Conservation (phyloP, 352 stramenopile species). For the Phytophthora syringae region DNA sequence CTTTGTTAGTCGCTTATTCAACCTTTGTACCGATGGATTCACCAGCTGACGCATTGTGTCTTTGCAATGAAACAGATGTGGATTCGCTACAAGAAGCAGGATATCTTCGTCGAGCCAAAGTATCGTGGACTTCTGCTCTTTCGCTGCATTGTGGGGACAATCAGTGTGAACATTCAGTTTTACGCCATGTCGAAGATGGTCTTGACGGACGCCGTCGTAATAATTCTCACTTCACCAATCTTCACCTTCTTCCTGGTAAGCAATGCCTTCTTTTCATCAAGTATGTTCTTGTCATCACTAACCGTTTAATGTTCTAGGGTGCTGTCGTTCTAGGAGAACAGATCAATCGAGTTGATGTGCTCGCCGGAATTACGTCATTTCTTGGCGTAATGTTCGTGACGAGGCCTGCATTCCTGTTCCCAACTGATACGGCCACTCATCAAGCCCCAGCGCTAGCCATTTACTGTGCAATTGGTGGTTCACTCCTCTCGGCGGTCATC, state of each 20-base stretch:
- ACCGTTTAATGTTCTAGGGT: slow-evolving; percentile 27
- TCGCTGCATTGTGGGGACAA: slow-evolving; percentile 58
- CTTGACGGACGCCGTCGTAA: slow-evolving; percentile 67
- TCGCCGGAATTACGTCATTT: slow-evolving; percentile 53
- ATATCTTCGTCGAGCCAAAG: slow-evolving; percentile 42
- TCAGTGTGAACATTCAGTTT: slow-evolving; percentile 59
- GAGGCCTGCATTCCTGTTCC: slow-evolving; percentile 60
- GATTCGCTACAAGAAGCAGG: slow-evolving; percentile 43
- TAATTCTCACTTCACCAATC: slow-evolving; percentile 67
- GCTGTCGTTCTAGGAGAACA: slow-evolving; percentile 51
- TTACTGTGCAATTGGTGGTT: slow-evolving; percentile 40
- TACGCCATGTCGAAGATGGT: slow-evolving; percentile 80
- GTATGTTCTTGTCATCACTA: background rate
- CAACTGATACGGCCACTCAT: slow-evolving; percentile 18
- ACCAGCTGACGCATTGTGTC: background rate
- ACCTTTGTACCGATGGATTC: background rate
- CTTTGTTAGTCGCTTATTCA: slow-evolving; percentile 36
- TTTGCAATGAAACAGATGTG: slow-evolving; percentile 27
- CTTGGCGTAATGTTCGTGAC: slow-evolving; percentile 64
- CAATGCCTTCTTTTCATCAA: background rate
- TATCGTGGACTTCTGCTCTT: slow-evolving; percentile 52
- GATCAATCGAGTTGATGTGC: slow-evolving; percentile 53
- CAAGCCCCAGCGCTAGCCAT: slow-evolving; percentile 34
- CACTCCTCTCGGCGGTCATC: slow-evolving; percentile 40
- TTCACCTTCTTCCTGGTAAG: slow-evolving; percentile 61